phyloP scores from a whole-genome alignment of 495 filamentous ascomycete species.

The Annulohypoxylon stygium region DNA sequence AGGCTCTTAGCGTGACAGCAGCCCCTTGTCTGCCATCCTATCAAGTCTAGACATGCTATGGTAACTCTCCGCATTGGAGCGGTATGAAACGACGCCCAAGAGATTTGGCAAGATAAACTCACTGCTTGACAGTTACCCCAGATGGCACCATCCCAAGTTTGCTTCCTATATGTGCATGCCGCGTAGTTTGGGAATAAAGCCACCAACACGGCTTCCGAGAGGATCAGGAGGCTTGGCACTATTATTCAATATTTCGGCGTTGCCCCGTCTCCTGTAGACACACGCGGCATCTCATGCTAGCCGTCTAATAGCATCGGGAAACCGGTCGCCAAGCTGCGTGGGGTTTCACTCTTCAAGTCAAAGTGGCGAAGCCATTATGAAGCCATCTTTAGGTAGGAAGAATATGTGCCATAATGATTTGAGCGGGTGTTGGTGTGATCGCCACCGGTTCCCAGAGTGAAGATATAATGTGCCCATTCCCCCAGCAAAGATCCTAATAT shows the following conservation, averaged over 20 bases:
- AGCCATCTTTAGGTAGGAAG: slow-evolving; percentile 7
- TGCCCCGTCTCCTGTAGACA: slow-evolving; percentile 13
- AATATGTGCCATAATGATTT: slow-evolving; percentile 4
- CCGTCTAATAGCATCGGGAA: slow-evolving; percentile 4
- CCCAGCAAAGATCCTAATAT: neutral
- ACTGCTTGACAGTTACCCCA: slow-evolving; percentile 17
- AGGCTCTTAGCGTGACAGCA: slow-evolving; percentile 30
- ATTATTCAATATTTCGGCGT: slow-evolving; percentile 15
- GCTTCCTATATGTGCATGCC: slow-evolving; percentile 2
- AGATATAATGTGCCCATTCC: slow-evolving; percentile 33
- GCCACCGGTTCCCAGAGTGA: neutral
- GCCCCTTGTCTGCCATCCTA: slow-evolving; percentile 10
- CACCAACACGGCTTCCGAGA: slow-evolving; percentile 37
- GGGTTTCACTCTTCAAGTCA: slow-evolving; percentile 29
- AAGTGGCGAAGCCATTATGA: slow-evolving; percentile 19
- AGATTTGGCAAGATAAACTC: slow-evolving; percentile 35
- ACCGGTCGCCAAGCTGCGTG: slow-evolving; percentile 22
- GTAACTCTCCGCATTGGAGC: neutral
- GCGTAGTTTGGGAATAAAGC: slow-evolving; percentile 8
- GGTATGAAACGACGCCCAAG: slow-evolving; percentile 30
- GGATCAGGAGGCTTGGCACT: slow-evolving; percentile 50
- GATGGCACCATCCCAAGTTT: slow-evolving; percentile 36
- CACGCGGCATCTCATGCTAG: slow-evolving; percentile 1
- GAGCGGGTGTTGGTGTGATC: slow-evolving; percentile 20
- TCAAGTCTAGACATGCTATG: slow-evolving; percentile 8